A percentile compares a stretch with the other conserved stretches of the same genome.
Conservation (phyloP, 768 basidiomycete genomes). For the Phallus indusiatus region DNA sequence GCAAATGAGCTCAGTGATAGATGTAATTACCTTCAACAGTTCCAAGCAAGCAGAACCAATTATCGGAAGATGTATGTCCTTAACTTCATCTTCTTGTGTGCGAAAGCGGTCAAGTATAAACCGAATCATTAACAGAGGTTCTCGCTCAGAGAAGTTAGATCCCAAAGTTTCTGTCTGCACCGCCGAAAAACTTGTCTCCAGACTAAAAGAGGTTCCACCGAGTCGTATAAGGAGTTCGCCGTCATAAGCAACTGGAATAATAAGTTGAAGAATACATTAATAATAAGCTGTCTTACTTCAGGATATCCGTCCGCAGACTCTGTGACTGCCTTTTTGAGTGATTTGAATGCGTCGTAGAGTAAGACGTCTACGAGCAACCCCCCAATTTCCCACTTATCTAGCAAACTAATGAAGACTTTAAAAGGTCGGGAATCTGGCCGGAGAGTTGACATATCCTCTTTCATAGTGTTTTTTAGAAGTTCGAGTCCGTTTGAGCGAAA, state of each 20-base stretch:
- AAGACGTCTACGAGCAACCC: constrained; percentile 66
- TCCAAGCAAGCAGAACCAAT: constrained; percentile 64
- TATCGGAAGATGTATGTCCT: constrained; percentile 69
- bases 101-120: constrained; percentile 72
- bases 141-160: not conserved
- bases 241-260: constrained; percentile 53
- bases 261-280: not conserved
- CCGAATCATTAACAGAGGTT: constrained; percentile 59
- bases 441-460: constrained; percentile 70
- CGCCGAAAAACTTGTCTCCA: constrained; percentile 64
- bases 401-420: constrained; percentile 88
- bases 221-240: constrained; percentile 82
- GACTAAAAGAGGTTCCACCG: constrained; percentile 78
- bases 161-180: constrained; percentile 44
- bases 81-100: constrained; percentile 67
- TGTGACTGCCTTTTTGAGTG: constrained; percentile 50
- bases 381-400: constrained; percentile 98
- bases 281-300: constrained; percentile 40
- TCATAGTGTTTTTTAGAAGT: constrained; percentile 59
- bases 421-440: constrained; percentile 82
- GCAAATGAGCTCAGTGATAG: not conserved
- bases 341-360: constrained; percentile 70
- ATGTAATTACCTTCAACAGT: constrained; percentile 24
- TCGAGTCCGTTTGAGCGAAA: constrained; percentile 63
- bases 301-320: constrained; percentile 43